Conservation (phyloP, 768 basidiomycete genomes). For the Dendrothele bispora region DNA sequence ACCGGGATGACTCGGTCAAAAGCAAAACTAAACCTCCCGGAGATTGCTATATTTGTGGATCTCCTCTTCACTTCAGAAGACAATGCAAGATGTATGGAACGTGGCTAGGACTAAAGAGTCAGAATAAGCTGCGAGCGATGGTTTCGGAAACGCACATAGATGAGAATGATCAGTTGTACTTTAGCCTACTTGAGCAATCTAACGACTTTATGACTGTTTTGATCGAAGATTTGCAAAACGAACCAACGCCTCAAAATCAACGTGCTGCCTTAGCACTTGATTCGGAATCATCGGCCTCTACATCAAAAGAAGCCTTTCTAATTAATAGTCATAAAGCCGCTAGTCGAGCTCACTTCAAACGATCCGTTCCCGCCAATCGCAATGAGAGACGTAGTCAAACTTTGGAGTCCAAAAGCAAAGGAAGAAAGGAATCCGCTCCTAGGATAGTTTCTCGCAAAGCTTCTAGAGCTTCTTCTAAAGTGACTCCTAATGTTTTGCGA, state of each 20-base stretch:
- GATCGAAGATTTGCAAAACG: not conserved
- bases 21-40: not conserved
- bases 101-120: not conserved
- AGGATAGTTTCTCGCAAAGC: not conserved
- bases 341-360: not conserved
- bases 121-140: not conserved
- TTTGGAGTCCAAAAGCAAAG: not conserved
- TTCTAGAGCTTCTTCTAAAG: not conserved
- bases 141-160: not conserved
- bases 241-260: not conserved
- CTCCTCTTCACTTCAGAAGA: not conserved
- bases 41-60: not conserved
- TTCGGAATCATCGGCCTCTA: not conserved
- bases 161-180: not conserved
- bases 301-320: not conserved
- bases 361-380: not conserved
- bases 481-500: not conserved
- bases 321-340: not conserved
- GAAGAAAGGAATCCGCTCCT: not conserved
- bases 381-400: not conserved
- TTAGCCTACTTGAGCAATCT: not conserved
- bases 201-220: not conserved
- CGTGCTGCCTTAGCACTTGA: not conserved
- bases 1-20: not conserved
- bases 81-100: not conserved